Percentiles rank a stretch among this genome's conserved stretches.
Evolutionary conservation across 2,329 filamentous ascomycete species (phyloP).

Genomic region (Phyllachora maydis): DNA sequence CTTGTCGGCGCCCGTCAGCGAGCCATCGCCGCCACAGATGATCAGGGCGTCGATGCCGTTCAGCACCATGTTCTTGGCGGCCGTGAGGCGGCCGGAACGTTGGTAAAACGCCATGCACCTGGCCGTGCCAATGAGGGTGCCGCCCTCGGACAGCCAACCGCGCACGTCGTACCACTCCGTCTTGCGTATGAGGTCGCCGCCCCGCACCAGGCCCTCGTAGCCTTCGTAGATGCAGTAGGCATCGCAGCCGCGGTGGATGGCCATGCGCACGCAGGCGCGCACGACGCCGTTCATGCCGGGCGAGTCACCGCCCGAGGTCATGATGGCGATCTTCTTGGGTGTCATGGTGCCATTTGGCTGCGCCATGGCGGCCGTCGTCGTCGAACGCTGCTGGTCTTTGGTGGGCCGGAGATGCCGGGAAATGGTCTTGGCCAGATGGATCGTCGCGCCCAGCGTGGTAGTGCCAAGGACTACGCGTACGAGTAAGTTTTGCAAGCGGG

Average conservation of each 20-base stretch:
- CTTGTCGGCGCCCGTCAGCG: conserved; percentile 82
- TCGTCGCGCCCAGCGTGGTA: too few species aligned
- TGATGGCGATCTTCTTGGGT: conserved; percentile 55
- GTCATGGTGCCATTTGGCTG: conserved; percentile 21
- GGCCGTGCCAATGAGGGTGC: conserved; percentile 89
- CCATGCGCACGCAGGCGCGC: conserved; percentile 76
- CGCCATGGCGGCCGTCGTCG: too few species aligned
- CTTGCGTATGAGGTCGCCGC: conserved; percentile 69
- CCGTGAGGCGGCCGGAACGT: conserved; percentile 60
- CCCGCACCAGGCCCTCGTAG: conserved; percentile 85
- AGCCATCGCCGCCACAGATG: conserved; percentile 93
- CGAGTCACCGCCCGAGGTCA: conserved; percentile 88
- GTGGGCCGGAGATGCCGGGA: too few species aligned
- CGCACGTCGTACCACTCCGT: conserved; percentile 89
- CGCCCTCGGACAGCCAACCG: conserved; percentile 83
- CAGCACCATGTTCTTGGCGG: conserved; percentile 85
- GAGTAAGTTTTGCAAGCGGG: too few species aligned
- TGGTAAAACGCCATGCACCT: conserved; percentile 86
- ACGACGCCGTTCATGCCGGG: conserved; percentile 91
- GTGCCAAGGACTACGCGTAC: too few species aligned
- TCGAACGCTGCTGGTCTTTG: too few species aligned
- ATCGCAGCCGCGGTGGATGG: conserved; percentile 67
- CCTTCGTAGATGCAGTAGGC: conserved; percentile 76
- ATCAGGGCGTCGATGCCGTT: conserved; percentile 90
- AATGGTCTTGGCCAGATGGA: too few species aligned